A percentile compares a stretch with the other conserved stretches of the same genome.
These are phyloP conservation scores for Lactuca saligna DNA, from an alignment of 129 eudicot species.

Conservation along the genomic window DNA sequence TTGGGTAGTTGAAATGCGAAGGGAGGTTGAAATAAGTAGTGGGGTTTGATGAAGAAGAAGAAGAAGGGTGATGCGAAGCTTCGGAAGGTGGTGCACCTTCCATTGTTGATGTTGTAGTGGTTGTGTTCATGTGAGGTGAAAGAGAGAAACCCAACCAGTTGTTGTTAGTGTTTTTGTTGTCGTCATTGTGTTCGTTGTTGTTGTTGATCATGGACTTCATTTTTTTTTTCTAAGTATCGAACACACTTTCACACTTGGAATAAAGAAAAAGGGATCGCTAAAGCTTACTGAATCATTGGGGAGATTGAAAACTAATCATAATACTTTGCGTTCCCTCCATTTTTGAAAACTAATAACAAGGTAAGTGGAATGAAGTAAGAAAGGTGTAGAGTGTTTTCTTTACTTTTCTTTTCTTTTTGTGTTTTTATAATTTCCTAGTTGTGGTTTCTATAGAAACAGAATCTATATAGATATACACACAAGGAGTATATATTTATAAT, in stretches of 20 bases:
- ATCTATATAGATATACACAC: slow-evolving; percentile 8
- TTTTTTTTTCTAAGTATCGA: slow-evolving; percentile 17
- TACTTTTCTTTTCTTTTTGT: not conserved
- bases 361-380: not conserved
- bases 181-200: slow-evolving; percentile 27
- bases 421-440: slow-evolving; percentile 30
- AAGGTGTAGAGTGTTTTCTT: slow-evolving; percentile 1
- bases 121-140: slow-evolving; percentile 64
- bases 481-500: slow-evolving; percentile 16
- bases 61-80: slow-evolving; percentile 23
- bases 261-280: slow-evolving; percentile 35
- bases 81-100: slow-evolving; percentile 31
- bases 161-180: slow-evolving; percentile 19
- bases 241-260: slow-evolving; percentile 39
- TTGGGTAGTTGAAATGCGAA: slow-evolving; percentile 53
- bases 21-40: slow-evolving; percentile 39
- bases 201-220: slow-evolving; percentile 65
- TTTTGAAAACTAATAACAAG: slow-evolving; percentile 39
- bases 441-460: slow-evolving; percentile 18
- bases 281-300: slow-evolving; percentile 62
- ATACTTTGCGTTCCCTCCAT: slow-evolving; percentile 41
- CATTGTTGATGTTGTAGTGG: slow-evolving; percentile 33
- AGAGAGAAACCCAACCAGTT: slow-evolving; percentile 91
- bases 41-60: slow-evolving; percentile 40
- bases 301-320: slow-evolving; percentile 29